These are phyloP conservation scores for Hermanozyma aechmeae DNA, from an alignment of 805 yeast species.

Conservation along the genomic window DNA sequence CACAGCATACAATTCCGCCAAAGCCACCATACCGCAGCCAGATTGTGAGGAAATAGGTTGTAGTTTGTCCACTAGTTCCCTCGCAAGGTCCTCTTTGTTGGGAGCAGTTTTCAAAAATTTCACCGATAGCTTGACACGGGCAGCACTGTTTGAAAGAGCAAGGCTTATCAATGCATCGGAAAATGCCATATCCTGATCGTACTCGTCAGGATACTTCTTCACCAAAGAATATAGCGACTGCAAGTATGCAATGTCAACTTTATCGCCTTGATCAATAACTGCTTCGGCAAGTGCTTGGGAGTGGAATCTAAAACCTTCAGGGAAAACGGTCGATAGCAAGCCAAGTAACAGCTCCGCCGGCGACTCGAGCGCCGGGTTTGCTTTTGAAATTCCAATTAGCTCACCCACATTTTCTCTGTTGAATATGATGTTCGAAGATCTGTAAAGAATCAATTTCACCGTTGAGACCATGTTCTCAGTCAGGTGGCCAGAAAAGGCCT, in stretches of 20 bases:
- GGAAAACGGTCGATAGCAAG: constrained; percentile 52
- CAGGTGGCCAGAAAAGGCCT: no score
- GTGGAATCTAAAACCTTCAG: constrained; percentile 57
- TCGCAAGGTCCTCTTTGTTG: constrained; percentile 29
- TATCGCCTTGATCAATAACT: constrained; percentile 15
- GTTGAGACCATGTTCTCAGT: constrained; percentile 43
- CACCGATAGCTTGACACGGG: no score
- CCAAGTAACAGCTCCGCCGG: no score
- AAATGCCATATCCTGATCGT: constrained; percentile 37
- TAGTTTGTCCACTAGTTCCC: constrained; percentile 28
- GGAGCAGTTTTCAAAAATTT: no score
- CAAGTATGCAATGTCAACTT: constrained; percentile 18
- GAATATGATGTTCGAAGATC: constrained; percentile 52
- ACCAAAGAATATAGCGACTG: constrained; percentile 54
- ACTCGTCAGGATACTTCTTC: constrained; percentile 38
- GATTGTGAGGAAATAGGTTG: no score
- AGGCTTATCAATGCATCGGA: constrained; percentile 35
- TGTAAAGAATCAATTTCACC: constrained; percentile 48
- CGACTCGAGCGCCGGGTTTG: no score
- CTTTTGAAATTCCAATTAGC: constrained; percentile 38
- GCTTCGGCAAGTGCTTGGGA: constrained; percentile 38
- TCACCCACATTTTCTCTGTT: constrained; percentile 57
- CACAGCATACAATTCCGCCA: constrained; percentile 48
- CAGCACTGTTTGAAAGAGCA: no score
- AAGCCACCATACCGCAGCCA: no score